Base-by-base conservation (phyloP, 441 rosid species). In the Erysimum cheiri region DNA sequence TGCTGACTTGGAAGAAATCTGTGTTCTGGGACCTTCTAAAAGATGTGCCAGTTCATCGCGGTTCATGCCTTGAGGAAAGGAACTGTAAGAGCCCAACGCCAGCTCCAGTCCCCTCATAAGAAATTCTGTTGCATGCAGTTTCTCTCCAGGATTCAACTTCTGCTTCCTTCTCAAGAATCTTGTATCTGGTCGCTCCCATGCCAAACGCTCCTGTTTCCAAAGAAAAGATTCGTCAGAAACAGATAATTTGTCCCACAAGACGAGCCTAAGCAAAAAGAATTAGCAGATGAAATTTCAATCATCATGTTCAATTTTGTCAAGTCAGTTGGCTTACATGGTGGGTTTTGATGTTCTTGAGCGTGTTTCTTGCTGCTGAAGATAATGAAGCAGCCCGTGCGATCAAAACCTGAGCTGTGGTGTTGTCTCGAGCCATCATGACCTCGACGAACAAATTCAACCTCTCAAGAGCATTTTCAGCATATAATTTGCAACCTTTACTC, bases 161-260 rank as follows among this genome's bases (percentile, higher is more conserved):
- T 60, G 76, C 60, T 83, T 82, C 15, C 48, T 77, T 62, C 73
- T 81, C 17, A 60, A 69, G 69, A 84, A 80, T 70, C 79, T 71
- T 56, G 81, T 67, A 70, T 83, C 83, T 17, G 94, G 92, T 80
- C 83, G 76, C 85, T 92, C 98, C 87, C 94, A 87, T 17, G 49
- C 32, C 76, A 80, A 74, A 33, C 83, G 80, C 3, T 83, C 82
- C 94, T 89, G 87, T 75, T 47, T 58, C 54, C 67, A 13, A 55
- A 58, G 15, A 53, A 60, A 37, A 60, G 3, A 12, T 48, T 54
- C 14, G 22, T 61, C 60, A 68, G 64, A 48, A 37, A 46, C 53
- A 55, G 4, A 46, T 68, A 3, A 55, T 55, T 13, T 14, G 19
- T 43, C 10, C 15, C 22, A 63, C 48, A 63, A 14, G 19, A 46